Percentiles rank a stretch among this genome's conserved stretches.
Evolutionary conservation across 202 grass and related monocot species (phyloP).

Genomic region (Brachypodium distachyon): DNA sequence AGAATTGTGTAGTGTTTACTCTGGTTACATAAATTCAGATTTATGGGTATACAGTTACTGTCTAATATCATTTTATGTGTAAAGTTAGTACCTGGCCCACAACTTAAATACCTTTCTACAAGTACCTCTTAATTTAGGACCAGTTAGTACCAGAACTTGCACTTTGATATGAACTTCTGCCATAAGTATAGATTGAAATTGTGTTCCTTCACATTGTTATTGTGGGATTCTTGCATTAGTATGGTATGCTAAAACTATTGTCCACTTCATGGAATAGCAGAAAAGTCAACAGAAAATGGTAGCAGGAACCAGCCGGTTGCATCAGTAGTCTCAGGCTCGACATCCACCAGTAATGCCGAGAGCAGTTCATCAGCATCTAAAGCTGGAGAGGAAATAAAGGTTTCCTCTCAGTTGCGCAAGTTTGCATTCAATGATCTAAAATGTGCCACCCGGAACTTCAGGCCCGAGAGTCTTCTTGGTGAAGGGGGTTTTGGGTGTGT

Average conservation of each 20-base stretch:
- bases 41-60: not conserved
- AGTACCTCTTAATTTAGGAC: not conserved
- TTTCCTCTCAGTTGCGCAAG: constrained; percentile 64
- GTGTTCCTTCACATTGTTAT: not conserved
- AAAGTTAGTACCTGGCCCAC: not conserved
- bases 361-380: constrained; percentile 78
- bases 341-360: constrained; percentile 63
- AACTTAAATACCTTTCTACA: not conserved
- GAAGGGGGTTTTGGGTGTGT: constrained; percentile 91
- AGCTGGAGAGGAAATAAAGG: constrained; percentile 69
- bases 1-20: not conserved
- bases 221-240: not conserved
- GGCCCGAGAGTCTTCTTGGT: constrained; percentile 71
- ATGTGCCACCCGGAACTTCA: constrained; percentile 72
- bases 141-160: not conserved
- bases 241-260: not conserved
- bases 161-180: not conserved
- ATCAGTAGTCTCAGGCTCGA: constrained; percentile 71
- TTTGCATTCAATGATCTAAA: constrained; percentile 81
- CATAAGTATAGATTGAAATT: not conserved
- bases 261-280: constrained; percentile 46
- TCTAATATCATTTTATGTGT: not conserved
- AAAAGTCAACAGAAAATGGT: constrained; percentile 74
- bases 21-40: not conserved
- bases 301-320: constrained; percentile 62